These are phyloP conservation scores for Ascochyta lentis DNA, from an alignment of 2,329 filamentous ascomycete genomes.

Conservation along the genomic window DNA sequence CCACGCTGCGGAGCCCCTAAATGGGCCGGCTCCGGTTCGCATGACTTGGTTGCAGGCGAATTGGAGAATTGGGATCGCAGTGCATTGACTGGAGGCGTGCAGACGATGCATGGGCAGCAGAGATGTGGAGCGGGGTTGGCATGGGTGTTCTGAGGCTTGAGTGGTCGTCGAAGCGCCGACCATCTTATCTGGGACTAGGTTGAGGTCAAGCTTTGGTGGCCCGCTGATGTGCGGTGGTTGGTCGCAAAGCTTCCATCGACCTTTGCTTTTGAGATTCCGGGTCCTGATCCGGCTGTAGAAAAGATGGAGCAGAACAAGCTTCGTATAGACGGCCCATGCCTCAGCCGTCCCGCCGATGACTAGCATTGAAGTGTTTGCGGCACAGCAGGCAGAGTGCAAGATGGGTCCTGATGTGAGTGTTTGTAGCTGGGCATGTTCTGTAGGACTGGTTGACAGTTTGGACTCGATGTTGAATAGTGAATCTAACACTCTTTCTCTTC, in stretches of 20 bases:
- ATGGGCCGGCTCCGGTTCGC: conserved; percentile 42
- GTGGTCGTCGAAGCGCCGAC: conserved; percentile 32
- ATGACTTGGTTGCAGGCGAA: conserved; percentile 43
- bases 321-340: conserved; percentile 8
- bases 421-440: too few relatives aligned
- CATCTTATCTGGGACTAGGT: conserved; percentile 20
- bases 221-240: conserved; percentile 24
- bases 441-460: background rate
- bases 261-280: background rate
- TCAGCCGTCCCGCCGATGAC: conserved; percentile 3
- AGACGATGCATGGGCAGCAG: conserved; percentile 38
- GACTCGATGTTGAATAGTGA: too few relatives aligned
- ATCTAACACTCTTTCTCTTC: too few relatives aligned
- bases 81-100: conserved; percentile 29
- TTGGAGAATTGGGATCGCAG: conserved; percentile 27
- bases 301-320: conserved; percentile 2
- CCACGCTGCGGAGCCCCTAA: conserved; percentile 21
- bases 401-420: too few relatives aligned
- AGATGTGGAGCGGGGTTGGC: conserved; percentile 35
- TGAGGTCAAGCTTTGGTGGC: conserved; percentile 27
- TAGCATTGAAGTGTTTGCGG: conserved; percentile 4
- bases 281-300: background rate
- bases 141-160: conserved; percentile 22
- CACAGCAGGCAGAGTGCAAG: background rate
- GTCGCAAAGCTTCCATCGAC: conserved; percentile 21